Percentiles rank a stretch among this genome's conserved stretches.
Evolutionary conservation across 78 protist species (phyloP).

Genomic region (Chrysochromulina parva): DNA sequence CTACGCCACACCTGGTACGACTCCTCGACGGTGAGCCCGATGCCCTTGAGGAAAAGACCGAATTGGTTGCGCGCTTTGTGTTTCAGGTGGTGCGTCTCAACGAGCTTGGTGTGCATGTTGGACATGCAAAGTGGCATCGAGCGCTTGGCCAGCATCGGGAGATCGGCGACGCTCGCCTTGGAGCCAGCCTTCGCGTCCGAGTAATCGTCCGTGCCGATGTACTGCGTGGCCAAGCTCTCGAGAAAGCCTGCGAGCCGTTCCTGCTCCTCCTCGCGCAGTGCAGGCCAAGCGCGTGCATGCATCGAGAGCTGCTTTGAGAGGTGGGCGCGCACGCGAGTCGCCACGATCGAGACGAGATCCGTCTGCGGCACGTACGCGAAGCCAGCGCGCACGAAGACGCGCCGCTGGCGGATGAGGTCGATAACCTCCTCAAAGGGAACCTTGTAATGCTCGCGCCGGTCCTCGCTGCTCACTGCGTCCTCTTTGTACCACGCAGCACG

Average conservation of each 20-base stretch:
- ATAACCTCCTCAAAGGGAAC: conserved; percentile 30
- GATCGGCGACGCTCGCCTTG: not conserved
- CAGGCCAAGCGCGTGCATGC: not conserved
- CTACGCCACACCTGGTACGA: conserved; percentile 75
- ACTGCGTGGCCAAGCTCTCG: not conserved
- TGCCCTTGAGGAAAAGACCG: conserved; percentile 74
- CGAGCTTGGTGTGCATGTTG: conserved; percentile 56
- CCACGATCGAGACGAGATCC: conserved; percentile 28
- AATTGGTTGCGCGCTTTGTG: conserved; percentile 81
- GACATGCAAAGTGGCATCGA: conserved; percentile 87
- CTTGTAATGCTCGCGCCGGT: not conserved
- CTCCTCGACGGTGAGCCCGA: conserved; percentile 79
- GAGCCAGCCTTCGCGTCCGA: not conserved
- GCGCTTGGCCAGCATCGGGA: conserved; percentile 36
- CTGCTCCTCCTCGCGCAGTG: conserved; percentile 33
- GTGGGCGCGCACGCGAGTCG: not conserved
- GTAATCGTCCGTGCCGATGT: conserved; percentile 24
- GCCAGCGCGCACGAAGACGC: conserved; percentile 38
- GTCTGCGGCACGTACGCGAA: conserved; percentile 15
- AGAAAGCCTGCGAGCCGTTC: conserved; percentile 36
- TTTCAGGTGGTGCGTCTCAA: conserved; percentile 57
- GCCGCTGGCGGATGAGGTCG: conserved; percentile 29
- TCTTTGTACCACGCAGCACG: too few relatives aligned
- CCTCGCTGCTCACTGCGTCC: not conserved
- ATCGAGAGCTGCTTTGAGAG: not conserved